Conservation (phyloP, 495 filamentous ascomycete genomes). For the Xylaria acuta region DNA sequence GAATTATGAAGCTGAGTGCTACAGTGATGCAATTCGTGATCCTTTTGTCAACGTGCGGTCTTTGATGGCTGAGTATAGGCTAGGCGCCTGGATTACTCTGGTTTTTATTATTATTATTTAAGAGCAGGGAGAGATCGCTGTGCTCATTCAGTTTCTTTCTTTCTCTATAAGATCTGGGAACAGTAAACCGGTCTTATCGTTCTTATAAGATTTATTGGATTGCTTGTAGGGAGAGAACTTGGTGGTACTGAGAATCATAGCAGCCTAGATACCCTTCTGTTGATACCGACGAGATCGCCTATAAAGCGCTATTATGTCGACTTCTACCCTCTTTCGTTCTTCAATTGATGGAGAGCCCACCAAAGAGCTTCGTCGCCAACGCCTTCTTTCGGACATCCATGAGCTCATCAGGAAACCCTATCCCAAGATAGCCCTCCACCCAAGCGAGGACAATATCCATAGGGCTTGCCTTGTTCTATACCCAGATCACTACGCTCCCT, state of each 20-base stretch:
- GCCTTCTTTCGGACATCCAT: constrained; percentile 52
- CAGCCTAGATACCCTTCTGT: neutral
- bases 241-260: neutral
- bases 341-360: neutral
- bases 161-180: neutral
- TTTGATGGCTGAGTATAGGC: neutral
- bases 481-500: constrained; percentile 40
- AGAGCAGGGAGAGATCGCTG: neutral
- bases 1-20: neutral
- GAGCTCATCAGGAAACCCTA: constrained; percentile 55
- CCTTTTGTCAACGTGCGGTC: neutral
- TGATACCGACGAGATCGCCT: neutral
- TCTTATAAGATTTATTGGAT: neutral
- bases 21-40: neutral
- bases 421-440: constrained; percentile 50
- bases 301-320: neutral
- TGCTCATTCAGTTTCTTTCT: neutral
- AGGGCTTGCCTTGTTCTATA: constrained; percentile 49
- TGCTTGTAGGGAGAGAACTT: neutral
- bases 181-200: neutral
- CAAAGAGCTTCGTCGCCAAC: constrained; percentile 16
- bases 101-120: neutral
- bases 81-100: neutral
- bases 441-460: constrained; percentile 43
- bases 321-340: neutral